Base-by-base conservation (phyloP, 805 yeast species). In the Monosporozyma aerobia region DNA sequence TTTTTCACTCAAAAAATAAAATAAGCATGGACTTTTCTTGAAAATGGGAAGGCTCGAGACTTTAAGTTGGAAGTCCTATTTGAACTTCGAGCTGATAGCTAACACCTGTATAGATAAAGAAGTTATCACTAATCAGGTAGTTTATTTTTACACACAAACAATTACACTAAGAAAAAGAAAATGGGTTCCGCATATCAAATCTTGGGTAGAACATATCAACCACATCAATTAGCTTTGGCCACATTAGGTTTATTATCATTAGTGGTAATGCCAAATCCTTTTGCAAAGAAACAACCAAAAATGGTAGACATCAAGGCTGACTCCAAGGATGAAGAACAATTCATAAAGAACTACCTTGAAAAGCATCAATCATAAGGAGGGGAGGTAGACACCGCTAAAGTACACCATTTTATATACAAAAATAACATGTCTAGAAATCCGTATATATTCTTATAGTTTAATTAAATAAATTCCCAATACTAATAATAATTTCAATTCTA, bases 121-220 rank as follows among this genome's bases (percentile, higher is more conserved):
- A 16, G 4, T 35, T 4, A 35, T 35, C 16, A 35, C 16, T 13
- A n/a, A 32, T 13, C 37, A 32, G 10, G 10, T 11, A 11, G 10
- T 13, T 16, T 13, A 14, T 13, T 14, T 14, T 14, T 19, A 19
- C 19, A 19, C 19, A 19, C 19, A 19, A 19, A 1, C 19, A 7
- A 13, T 4, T 2, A 5, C n/a, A 35, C 14, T 11, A 43, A 13
- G 5, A 11, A 5, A 19, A n/a, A 30, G 5, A 39, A 39, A 41
- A 89, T 89, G 96, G 95, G 86, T 72, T 81, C 86, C 65, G 86
- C 89, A 68, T 90, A 90, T 78, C 76, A 76, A 56, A 85, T 90
- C 63, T 75, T 89, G 64, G 98, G 98, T 56, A 88, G 78, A 75
- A 72, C 87, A 58, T 82, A 90, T 64, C 89, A 82, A 64, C 81